These are phyloP conservation scores for Coniella lustricola DNA, from an alignment of 2,329 filamentous ascomycete species.

Conservation along the genomic window DNA sequence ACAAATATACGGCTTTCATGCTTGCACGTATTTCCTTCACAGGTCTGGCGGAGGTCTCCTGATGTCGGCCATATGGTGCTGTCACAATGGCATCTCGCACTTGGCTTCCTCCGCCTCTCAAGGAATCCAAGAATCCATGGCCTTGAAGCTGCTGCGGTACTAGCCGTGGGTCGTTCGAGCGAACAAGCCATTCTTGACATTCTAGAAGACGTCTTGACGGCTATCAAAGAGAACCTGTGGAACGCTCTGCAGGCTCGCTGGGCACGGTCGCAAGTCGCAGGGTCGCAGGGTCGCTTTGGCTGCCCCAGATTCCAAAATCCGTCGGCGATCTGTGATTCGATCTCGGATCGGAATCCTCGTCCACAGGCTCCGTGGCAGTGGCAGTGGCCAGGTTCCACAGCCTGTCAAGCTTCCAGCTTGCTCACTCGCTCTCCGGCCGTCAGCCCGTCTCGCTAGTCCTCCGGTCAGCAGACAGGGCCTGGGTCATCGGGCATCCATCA, in stretches of 20 bases:
- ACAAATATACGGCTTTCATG: too few species aligned
- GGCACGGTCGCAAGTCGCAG: too few species aligned
- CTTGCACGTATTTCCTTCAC: too few species aligned
- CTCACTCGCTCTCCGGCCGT: too few species aligned
- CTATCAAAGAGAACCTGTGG: constrained; percentile 2
- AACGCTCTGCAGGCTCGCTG: not conserved
- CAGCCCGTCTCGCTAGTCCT: not conserved
- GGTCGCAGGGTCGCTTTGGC: constrained; percentile 3
- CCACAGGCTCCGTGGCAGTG: not conserved
- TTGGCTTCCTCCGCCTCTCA: too few species aligned
- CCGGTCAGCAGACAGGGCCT: too few species aligned
- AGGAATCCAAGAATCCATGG: too few species aligned
- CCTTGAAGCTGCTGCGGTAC: too few species aligned
- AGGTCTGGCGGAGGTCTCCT: too few species aligned
- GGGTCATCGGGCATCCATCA: not conserved
- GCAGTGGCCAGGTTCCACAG: not conserved
- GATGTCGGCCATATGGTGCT: too few species aligned
- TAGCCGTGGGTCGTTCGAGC: not conserved
- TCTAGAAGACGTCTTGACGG: constrained; percentile 15
- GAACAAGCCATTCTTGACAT: constrained; percentile 13
- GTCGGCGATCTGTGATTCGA: constrained; percentile 23
- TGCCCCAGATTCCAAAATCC: constrained; percentile 14
- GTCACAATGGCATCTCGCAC: too few species aligned
- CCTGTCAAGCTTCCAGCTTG: not conserved
- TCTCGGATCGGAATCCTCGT: constrained; percentile 19